Percentiles rank a stretch among this genome's conserved stretches.
Evolutionary conservation across 2,329 filamentous ascomycete species (phyloP).

Genomic region (Exophiala viscosa): DNA sequence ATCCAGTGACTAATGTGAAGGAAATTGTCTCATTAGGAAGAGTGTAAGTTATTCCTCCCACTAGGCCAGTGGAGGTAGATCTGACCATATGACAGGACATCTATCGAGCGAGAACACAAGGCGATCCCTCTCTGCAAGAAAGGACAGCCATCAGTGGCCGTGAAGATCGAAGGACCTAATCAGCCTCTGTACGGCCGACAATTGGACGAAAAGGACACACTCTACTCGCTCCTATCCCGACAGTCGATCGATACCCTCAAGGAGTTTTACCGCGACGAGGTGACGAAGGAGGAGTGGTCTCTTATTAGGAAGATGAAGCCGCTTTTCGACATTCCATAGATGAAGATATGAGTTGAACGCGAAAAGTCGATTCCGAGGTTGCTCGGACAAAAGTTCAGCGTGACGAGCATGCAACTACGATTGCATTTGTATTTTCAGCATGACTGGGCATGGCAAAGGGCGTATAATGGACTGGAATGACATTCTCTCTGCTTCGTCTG

Average conservation of each 20-base stretch:
- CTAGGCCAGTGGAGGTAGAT: constrained; percentile 3
- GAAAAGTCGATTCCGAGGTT: constrained; percentile 2
- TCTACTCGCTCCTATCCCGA: constrained; percentile 86
- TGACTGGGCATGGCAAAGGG: neutral
- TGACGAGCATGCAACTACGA: neutral
- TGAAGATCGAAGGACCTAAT: constrained; percentile 93
- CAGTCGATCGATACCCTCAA: constrained; percentile 91
- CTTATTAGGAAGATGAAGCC: constrained; percentile 95
- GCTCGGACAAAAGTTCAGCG: neutral
- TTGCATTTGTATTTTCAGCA: constrained; percentile 1
- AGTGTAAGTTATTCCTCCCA: constrained; percentile 65
- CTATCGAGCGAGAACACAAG: constrained; percentile 97
- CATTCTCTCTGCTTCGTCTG: neutral
- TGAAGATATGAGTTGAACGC: neutral
- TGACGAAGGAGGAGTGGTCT: constrained; percentile 88
- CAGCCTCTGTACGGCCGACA: constrained; percentile 95
- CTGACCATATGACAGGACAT: constrained; percentile 59
- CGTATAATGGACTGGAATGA: neutral
- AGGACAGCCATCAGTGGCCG: constrained; percentile 91
- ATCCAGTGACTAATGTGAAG: constrained; percentile 72
- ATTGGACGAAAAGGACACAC: constrained; percentile 80
- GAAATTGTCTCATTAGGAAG: constrained; percentile 81
- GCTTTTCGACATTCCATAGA: constrained; percentile 75
- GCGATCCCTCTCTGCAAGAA: constrained; percentile 88
- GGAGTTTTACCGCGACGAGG: constrained; percentile 86